phyloP scores from a whole-genome alignment of 495 filamentous ascomycete genomes.

The Aspergillus campestris region DNA sequence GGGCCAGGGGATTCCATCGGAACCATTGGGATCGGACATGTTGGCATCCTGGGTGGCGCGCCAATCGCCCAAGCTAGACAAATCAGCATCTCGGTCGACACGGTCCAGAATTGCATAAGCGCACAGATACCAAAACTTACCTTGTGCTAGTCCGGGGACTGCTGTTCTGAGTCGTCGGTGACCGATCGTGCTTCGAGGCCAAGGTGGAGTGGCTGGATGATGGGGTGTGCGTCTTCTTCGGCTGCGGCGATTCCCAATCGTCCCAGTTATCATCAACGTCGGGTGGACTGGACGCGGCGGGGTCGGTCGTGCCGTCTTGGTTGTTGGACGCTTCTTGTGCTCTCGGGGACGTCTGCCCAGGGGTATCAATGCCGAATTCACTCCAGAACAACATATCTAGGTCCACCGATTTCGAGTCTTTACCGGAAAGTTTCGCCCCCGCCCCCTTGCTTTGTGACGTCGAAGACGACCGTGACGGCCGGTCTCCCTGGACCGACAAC shows the following conservation, averaged over 20 bases:
- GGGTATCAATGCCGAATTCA: conserved; percentile 48
- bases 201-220: conserved; percentile 40
- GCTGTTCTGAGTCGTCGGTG: conserved; percentile 38
- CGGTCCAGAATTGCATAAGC: background rate
- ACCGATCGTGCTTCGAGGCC: conserved; percentile 37
- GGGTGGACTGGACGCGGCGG: conserved; percentile 24
- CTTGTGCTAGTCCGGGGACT: conserved; percentile 46
- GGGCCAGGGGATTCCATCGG: conserved; percentile 60
- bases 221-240: conserved; percentile 36
- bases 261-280: conserved; percentile 66
- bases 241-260: conserved; percentile 56
- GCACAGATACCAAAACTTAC: conserved; percentile 32
- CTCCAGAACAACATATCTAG: conserved; percentile 43
- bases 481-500: conserved; percentile 26
- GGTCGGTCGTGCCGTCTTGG: conserved; percentile 26
- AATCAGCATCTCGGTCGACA: conserved; percentile 25
- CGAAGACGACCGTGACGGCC: conserved; percentile 30
- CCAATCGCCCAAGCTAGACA: conserved; percentile 36
- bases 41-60: conserved; percentile 21
- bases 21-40: conserved; percentile 27
- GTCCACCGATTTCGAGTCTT: conserved; percentile 38
- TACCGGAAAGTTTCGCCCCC: conserved; percentile 36
- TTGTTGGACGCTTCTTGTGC: conserved; percentile 26
- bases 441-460: conserved; percentile 24
- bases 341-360: conserved; percentile 36